Evolutionary conservation across 2,329 filamentous ascomycete genomes (phyloP), one percentile per base, ranked within the genome.

Genomic region (Chalaropsis thielavioides): DNA sequence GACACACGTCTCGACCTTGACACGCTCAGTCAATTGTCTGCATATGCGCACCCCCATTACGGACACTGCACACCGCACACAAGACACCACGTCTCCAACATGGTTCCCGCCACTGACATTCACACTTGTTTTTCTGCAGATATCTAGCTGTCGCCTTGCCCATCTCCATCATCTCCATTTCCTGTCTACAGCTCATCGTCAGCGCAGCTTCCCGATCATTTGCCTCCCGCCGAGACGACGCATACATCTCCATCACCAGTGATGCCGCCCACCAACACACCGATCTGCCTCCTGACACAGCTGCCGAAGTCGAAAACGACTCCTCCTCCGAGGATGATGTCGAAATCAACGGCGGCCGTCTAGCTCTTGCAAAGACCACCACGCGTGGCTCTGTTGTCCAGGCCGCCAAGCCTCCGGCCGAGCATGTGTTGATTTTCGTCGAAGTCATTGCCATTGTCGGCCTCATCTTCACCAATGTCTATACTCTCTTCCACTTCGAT

Each of bases 121-220:
- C 27, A 8, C 51, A 7, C 27, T 38, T n/a, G 6, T 19, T 58
- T n/a, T 31, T 8, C 56, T 41, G 68, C 73, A 92, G 89, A 74
- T 92, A 89, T 74, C 82, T 95, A 64, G 86, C 89, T 75, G 84
- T 89, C 67, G 78, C 95, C 59, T 80, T 97, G 64, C 94, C 94
- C 64, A 78, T 94, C 67, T 76, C 86, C 68, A 79, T 87, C 66
- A 83, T 91, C 74, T 81, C 76, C 68, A 70, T 88, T 31, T 97
- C 94, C 6, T 73, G 92, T 69, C 73, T 88, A 63, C 79, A 85
- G 69, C 81, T 96, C 65, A 70, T 81, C 66, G 72, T 81, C 70
- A 83, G 44, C 38, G 62, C 62, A 24, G 40, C 64, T 13, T 49
- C 38, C 15, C 65, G 62, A n/a, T 54, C 15, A 7, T 56, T 44